phyloP scores from a whole-genome alignment of 768 basidiomycete genomes.

The Coprinellus aureogranulatus region DNA sequence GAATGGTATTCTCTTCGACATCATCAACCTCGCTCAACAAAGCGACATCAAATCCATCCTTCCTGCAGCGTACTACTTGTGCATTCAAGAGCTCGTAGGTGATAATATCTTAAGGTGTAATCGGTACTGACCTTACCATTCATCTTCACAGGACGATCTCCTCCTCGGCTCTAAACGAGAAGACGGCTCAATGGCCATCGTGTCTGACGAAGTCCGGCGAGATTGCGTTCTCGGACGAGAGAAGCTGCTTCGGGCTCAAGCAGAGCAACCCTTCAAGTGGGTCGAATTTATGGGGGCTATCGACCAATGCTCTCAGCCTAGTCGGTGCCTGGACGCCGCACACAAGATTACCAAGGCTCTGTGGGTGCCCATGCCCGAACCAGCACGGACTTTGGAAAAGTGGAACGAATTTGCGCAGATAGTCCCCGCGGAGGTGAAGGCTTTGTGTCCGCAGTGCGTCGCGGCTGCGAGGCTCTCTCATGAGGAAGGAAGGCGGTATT shows the following conservation, averaged over 20 bases:
- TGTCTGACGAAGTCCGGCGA: background rate
- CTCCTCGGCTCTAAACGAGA: background rate
- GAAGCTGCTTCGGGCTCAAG: background rate
- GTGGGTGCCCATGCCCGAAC: conserved; percentile 3
- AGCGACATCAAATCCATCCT: conserved; percentile 3
- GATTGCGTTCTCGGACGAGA: conserved; percentile 1
- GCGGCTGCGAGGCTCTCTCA: background rate
- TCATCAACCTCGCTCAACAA: conserved; percentile 10
- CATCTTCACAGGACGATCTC: conserved; percentile 5
- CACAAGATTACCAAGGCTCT: background rate
- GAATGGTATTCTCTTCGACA: conserved; percentile 9
- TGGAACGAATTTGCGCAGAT: background rate
- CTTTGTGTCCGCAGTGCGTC: background rate
- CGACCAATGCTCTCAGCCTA: background rate
- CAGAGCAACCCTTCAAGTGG: background rate
- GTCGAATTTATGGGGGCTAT: background rate
- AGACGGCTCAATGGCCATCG: background rate
- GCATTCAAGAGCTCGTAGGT: background rate
- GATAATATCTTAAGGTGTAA: no score
- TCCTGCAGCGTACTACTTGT: conserved; percentile 10
- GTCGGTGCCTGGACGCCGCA: background rate
- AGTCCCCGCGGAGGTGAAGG: background rate
- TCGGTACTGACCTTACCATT: no score
- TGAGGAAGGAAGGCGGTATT: background rate
- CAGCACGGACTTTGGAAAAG: conserved; percentile 3